Evolutionary conservation across 441 rosid species (phyloP), one percentile per base, ranked within the genome.

Genomic region (Pelargonium australe): DNA sequence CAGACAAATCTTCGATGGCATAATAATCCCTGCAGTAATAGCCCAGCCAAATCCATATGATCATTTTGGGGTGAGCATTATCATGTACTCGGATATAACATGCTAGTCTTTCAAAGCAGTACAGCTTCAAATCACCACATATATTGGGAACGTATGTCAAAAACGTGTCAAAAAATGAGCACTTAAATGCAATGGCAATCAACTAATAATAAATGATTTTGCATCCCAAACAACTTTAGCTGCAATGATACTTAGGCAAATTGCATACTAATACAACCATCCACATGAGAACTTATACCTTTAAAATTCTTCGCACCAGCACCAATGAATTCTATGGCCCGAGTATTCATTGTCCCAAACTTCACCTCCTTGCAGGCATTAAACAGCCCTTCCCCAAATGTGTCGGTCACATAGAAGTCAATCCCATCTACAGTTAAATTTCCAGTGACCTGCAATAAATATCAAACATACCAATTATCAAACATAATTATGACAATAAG

Each of bases 271-370:
- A 69, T 31, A 64, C n/a, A 65, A 12, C 66, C 19, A 19, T 31
- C 58, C 25, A 43, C 51, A 17, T 40, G 69, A 74, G 49, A 72
- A 25, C 25, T 9, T 12, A 28, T 28, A 86, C 91, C 94, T 85
- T 72, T 78, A 70, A 82, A 88, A 77, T 78, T 82, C 74, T 75
- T 78, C 68, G 94, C 94, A 73, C 94, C 94, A 68, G 88, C 94
- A 71, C 94, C 91, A 55, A 88, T 77, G 70, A 88, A 88, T 58
- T 85, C 85, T 44, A 88, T 83, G 51, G 94, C 94, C 60, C 91
- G 82, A 58, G 94, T 86, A 75, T 88, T 88, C 94, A 88, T 86
- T 63, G 91, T 86, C 70, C 89, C 90, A 80, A 88, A 88, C 80
- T 88, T 88, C n/a, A 88, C 91, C 68, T 88, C 94, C 78, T 85